phyloP scores from a whole-genome alignment of 345 rosid genomes.

The Rhodamnia rubescens region DNA sequence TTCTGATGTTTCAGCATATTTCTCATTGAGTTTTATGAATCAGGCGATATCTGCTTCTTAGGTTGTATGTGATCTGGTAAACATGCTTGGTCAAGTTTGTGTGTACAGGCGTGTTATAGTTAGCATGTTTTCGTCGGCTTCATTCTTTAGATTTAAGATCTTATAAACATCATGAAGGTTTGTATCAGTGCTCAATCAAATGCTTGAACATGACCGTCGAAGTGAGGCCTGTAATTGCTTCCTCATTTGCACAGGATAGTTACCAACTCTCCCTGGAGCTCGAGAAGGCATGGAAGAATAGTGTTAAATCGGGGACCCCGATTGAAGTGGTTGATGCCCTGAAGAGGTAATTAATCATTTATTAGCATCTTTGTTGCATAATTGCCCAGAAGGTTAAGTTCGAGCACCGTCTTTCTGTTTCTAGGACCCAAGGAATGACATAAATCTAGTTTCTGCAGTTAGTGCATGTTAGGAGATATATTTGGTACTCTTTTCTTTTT shows the following conservation, averaged over 20 bases:
- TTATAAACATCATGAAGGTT: background rate
- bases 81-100: background rate
- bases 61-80: background rate
- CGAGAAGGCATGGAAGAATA: slow-evolving; percentile 57
- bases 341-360: slow-evolving; percentile 32
- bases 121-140: background rate
- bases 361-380: background rate
- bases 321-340: slow-evolving; percentile 58
- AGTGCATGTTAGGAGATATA: background rate
- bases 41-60: background rate
- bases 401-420: background rate
- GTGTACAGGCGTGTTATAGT: background rate
- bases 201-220: background rate
- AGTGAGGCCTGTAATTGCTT: background rate
- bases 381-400: background rate
- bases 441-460: background rate
- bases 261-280: slow-evolving; percentile 79
- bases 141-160: background rate
- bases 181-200: background rate
- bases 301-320: slow-evolving; percentile 38
- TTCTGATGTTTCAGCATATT: background rate
- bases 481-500: background rate
- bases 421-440: background rate
- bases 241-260: slow-evolving; percentile 49
- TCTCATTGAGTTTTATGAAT: background rate